Conservation (phyloP, 164 flowering plant genomes). For the Cinnamomum chago region DNA sequence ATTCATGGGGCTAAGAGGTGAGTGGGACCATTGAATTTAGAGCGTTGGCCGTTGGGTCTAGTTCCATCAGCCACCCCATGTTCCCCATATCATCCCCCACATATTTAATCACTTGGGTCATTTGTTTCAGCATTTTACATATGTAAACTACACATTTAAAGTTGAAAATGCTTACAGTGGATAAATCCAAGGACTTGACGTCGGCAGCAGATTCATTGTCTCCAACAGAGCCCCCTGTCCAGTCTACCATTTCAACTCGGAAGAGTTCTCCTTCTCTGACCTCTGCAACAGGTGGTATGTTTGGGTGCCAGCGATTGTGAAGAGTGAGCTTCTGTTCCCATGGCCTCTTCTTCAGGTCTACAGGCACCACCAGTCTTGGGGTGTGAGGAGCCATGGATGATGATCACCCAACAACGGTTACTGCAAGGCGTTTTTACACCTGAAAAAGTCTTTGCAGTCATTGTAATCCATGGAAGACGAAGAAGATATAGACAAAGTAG, state of each 20-base stretch:
- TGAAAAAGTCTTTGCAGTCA: background rate
- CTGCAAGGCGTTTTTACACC: background rate
- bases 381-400: conserved; percentile 69
- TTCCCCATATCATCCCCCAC: too few species aligned
- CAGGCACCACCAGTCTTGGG: conserved; percentile 52
- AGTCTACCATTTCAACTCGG: conserved; percentile 79
- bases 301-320: conserved; percentile 96
- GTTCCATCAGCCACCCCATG: too few species aligned
- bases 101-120: background rate
- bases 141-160: too few species aligned
- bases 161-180: conserved; percentile 49
- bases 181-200: conserved; percentile 56
- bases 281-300: conserved; percentile 64
- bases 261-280: conserved; percentile 54
- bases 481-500: background rate
- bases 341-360: conserved; percentile 74
- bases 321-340: conserved; percentile 71
- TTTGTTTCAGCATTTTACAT: too few species aligned
- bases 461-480: background rate
- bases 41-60: too few species aligned
- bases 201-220: conserved; percentile 63
- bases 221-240: conserved; percentile 66
- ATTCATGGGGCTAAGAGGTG: too few species aligned
- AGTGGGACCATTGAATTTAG: too few species aligned
- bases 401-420: background rate